Conservation (phyloP, 2,329 filamentous ascomycete species). For the Pseudohalonectria lignicola region DNA sequence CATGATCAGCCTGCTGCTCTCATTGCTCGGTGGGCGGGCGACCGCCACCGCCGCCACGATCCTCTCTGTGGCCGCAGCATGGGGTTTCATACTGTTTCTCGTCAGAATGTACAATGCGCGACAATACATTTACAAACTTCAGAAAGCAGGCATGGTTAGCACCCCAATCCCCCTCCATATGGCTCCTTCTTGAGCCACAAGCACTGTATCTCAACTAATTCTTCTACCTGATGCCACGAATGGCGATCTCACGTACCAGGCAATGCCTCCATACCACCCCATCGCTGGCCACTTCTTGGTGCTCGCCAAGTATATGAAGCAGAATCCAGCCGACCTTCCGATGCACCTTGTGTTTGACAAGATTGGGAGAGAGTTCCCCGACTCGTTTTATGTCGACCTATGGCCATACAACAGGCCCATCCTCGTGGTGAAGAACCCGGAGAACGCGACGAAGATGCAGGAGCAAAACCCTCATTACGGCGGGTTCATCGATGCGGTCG, state of each 20-base stretch:
- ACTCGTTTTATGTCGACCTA: conserved; percentile 6
- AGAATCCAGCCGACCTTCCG: background rate
- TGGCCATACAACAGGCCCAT: conserved; percentile 8
- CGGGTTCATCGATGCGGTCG: background rate
- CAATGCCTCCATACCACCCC: conserved; percentile 9
- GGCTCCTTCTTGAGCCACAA: too few relatives aligned
- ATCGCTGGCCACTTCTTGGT: conserved; percentile 8
- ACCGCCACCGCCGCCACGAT: too few relatives aligned
- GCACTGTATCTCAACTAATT: background rate
- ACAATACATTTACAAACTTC: background rate
- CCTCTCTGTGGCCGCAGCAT: background rate
- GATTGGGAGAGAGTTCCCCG: background rate
- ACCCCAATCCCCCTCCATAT: too few relatives aligned
- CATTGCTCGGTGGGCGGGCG: too few relatives aligned
- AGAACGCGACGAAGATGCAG: conserved; percentile 6
- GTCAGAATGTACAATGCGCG: background rate
- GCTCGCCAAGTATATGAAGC: conserved; percentile 2
- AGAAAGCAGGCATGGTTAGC: background rate
- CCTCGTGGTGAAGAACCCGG: conserved; percentile 8
- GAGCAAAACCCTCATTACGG: too few relatives aligned
- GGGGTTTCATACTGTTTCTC: background rate
- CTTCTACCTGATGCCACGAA: background rate
- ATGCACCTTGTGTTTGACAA: background rate
- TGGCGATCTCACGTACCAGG: conserved; percentile 2
- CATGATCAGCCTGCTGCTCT: too few relatives aligned